These are phyloP conservation scores for Fusarium proliferatum DNA, from an alignment of 2,329 filamentous ascomycete species.

Conservation along the genomic window DNA sequence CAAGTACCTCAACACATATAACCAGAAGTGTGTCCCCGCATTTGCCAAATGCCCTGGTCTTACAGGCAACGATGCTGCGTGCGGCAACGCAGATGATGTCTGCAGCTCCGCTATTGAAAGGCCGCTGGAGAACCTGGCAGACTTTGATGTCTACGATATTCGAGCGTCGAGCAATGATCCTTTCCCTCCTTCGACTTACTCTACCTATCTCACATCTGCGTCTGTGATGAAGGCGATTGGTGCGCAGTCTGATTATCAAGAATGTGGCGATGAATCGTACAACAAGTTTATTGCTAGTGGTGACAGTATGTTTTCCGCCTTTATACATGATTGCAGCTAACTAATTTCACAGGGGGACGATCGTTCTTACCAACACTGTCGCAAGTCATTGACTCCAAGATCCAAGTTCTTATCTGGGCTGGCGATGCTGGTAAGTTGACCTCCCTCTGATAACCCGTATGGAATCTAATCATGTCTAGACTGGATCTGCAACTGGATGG, in stretches of 20 bases:
- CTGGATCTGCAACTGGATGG: conserved; percentile 69
- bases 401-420: conserved; percentile 63
- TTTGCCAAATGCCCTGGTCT: conserved; percentile 39
- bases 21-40: conserved; percentile 39
- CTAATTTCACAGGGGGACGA: conserved; percentile 47
- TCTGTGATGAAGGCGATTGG: conserved; percentile 38
- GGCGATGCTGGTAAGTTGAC: conserved; percentile 58
- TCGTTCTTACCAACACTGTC: conserved; percentile 58
- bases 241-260: conserved; percentile 31
- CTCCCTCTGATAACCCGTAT: too few species aligned
- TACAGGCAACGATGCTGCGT: conserved; percentile 39
- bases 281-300: conserved; percentile 33
- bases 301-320: conserved; percentile 27
- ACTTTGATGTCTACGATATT: conserved; percentile 61
- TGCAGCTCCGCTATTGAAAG: conserved; percentile 40
- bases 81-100: conserved; percentile 36
- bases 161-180: conserved; percentile 42
- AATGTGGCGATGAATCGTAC: conserved; percentile 30
- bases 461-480: conserved; percentile 47
- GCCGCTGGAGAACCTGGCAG: conserved; percentile 25
- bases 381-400: conserved; percentile 58
- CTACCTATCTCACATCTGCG: conserved; percentile 20
- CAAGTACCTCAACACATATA: conserved; percentile 45
- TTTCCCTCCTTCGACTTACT: conserved; percentile 34
- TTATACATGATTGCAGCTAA: rapidly evolving